Conservation (phyloP, 2,329 filamentous ascomycete genomes). For the Pezicula radicicola region DNA sequence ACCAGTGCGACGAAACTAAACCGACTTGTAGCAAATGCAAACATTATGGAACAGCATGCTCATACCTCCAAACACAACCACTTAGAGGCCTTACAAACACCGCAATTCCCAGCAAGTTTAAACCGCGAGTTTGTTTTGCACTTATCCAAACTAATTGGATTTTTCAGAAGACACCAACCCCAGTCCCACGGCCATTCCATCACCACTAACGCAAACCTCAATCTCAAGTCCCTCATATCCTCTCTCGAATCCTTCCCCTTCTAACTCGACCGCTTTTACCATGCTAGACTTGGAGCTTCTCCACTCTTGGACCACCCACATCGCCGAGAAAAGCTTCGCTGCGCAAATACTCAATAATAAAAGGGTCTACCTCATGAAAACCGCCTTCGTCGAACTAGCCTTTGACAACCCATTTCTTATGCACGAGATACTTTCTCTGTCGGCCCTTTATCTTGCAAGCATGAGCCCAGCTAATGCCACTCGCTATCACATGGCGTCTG, state of each 20-base stretch:
- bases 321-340: slow-evolving; percentile 22
- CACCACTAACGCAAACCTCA: slow-evolving; percentile 4
- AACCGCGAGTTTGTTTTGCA: slow-evolving; percentile 1
- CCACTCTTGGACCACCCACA: slow-evolving; percentile 39
- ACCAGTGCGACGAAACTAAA: slow-evolving; percentile 26
- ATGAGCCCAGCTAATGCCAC: slow-evolving; percentile 15
- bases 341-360: slow-evolving; percentile 7
- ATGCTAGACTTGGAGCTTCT: slow-evolving; percentile 40
- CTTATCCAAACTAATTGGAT: background rate
- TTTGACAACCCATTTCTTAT: slow-evolving; percentile 31
- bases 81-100: slow-evolving; percentile 4
- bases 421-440: slow-evolving; percentile 31
- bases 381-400: slow-evolving; percentile 18
- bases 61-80: slow-evolving; percentile 25
- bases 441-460: slow-evolving; percentile 33
- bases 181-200: slow-evolving; percentile 3
- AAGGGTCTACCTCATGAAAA: slow-evolving; percentile 16
- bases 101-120: background rate
- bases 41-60: slow-evolving; percentile 21
- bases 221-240: background rate
- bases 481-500: slow-evolving; percentile 26
- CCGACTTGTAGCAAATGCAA: slow-evolving; percentile 24
- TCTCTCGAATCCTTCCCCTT: background rate
- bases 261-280: slow-evolving; percentile 10
- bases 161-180: background rate